These are phyloP conservation scores for Mycogone perniciosa DNA, from an alignment of 2,329 filamentous ascomycete species.

Conservation along the genomic window DNA sequence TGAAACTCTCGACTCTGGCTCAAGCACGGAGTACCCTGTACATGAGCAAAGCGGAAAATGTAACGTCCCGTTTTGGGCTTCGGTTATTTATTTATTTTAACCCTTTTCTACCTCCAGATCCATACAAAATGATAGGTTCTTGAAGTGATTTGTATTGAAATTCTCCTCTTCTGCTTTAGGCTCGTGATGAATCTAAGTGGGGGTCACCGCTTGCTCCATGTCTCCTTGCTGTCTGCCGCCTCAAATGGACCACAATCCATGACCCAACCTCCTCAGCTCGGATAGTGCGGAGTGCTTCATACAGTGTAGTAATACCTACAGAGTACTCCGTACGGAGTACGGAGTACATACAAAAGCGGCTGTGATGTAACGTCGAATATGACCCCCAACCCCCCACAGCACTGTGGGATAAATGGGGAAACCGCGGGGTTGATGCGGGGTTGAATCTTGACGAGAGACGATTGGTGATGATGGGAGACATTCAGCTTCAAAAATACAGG, in stretches of 20 bases:
- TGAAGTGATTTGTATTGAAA: not conserved
- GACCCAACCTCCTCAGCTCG: too few relatives aligned
- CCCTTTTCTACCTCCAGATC: not conserved
- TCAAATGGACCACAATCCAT: too few relatives aligned
- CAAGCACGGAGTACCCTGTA: too few relatives aligned
- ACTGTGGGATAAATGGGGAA: too few relatives aligned
- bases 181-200: not conserved
- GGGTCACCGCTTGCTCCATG: not conserved
- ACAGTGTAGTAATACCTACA: too few relatives aligned
- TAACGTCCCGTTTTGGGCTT: constrained; percentile 5
- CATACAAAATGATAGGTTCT: not conserved
- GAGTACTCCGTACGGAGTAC: too few relatives aligned
- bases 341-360: too few relatives aligned
- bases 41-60: not conserved
- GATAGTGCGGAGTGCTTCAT: too few relatives aligned
- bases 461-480: too few relatives aligned
- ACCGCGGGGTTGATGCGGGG: too few relatives aligned
- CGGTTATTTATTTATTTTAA: not conserved
- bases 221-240: not conserved
- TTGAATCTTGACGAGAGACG: too few relatives aligned
- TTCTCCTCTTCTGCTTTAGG: not conserved
- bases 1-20: not conserved
- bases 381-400: not conserved
- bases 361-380: not conserved
- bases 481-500: too few relatives aligned